These are phyloP conservation scores for Monilinia fructigena DNA, from an alignment of 2,329 filamentous ascomycete genomes.

Conservation along the genomic window DNA sequence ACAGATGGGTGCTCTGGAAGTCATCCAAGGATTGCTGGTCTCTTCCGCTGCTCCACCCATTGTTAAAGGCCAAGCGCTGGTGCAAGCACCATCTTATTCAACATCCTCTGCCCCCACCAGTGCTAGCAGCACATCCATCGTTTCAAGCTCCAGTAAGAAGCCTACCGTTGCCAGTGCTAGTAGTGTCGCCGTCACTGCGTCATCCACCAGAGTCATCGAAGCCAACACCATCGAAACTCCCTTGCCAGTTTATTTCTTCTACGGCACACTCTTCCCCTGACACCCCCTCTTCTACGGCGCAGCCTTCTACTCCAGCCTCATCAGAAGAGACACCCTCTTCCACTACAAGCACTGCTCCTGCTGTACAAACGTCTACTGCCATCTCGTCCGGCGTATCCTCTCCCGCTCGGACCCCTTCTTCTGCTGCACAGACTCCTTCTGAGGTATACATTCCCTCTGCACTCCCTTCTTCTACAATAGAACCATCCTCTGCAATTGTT, in stretches of 20 bases:
- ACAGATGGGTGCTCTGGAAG: constrained; percentile 64
- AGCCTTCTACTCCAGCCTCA: background rate
- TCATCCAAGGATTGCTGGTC: constrained; percentile 58
- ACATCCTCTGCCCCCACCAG: background rate
- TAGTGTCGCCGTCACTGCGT: background rate
- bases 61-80: constrained; percentile 22
- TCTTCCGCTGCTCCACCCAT: constrained; percentile 38
- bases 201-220: background rate
- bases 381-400: background rate
- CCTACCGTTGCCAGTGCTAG: background rate
- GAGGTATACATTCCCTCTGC: background rate
- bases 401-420: background rate
- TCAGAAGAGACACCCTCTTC: background rate
- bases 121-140: no score
- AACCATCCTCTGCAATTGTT: background rate
- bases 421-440: background rate
- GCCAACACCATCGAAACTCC: constrained; percentile 3
- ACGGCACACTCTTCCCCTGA: background rate
- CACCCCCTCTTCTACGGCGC: background rate
- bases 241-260: constrained; percentile 8
- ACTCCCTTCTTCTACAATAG: background rate
- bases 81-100: constrained; percentile 23
- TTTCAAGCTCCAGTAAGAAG: background rate
- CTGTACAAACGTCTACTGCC: background rate
- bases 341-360: background rate